Base-by-base conservation (phyloP, 805 yeast genomes). In the Tetrapisispora arboricola region DNA sequence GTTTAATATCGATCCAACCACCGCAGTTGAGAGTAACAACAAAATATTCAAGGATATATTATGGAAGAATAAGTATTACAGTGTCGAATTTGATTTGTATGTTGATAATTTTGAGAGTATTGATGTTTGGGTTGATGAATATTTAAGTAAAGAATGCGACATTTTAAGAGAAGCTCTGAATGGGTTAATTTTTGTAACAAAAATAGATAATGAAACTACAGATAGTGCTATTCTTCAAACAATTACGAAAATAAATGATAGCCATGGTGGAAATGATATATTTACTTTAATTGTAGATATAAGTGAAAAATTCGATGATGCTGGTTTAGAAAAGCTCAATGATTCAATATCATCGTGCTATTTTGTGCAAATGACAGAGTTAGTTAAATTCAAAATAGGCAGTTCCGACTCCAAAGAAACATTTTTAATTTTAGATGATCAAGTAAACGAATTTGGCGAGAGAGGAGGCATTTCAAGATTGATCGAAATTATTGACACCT, bases 401-500 rank as follows among this genome's bases (percentile, higher is more conserved):
- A 21, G 6, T 11, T 4, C 16, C 4, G 7, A 4, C 20, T n/a
- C n/a, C n/a, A n/a, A n/a, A n/a, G n/a, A n/a, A n/a, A n/a, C n/a
- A n/a, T n/a, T n/a, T n/a, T n/a, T n/a, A n/a, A n/a, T n/a, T n/a
- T 18, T 18, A 31, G 12, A 20, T 15, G 11, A 21, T 9, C 10
- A 21, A 2, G 21, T n/a, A 13, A 71, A 71, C 47, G 73, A 72
- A 47, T 72, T 43, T 44, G 52, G 52, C 17, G 80, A 73, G 35
- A 60, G 51, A 19, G 13, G 58, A 2, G 80, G 80, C 0, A 49
- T 54, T 12, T 65, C 60, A 29, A 51, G 80, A 43, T 41, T 74
- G 3, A 47, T 48, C 29, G 79, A 75, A 42, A 50, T 73, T 3
- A 47, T 76, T 5, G 73, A 75, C 37, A 60, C 72, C 1, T 68